Conservation (phyloP, 352 stramenopile species). For the Globisporangium camurandrum region DNA sequence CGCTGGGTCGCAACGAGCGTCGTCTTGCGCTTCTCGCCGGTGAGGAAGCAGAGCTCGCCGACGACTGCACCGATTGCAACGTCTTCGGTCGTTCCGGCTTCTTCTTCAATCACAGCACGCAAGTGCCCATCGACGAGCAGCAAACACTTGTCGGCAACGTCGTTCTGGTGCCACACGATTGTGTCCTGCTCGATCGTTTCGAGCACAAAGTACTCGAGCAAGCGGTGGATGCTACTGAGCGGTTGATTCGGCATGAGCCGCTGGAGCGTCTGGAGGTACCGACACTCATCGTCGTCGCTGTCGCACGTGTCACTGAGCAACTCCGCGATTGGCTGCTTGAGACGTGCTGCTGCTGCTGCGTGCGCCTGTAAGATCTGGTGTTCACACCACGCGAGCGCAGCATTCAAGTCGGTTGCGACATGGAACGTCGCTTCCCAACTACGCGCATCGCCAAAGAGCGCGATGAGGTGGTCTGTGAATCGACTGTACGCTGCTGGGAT, state of each 20-base stretch:
- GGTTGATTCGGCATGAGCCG: constrained; percentile 65
- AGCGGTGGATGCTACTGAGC: constrained; percentile 43
- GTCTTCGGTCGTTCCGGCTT: constrained; percentile 69
- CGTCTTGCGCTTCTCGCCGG: constrained; percentile 76
- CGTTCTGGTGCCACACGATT: constrained; percentile 64
- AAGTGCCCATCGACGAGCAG: constrained; percentile 56
- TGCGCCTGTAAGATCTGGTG: constrained; percentile 47
- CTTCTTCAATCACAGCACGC: constrained; percentile 69
- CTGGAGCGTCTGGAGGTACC: constrained; percentile 46
- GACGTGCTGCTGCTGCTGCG: constrained; percentile 7
- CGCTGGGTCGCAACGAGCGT: constrained; percentile 46
- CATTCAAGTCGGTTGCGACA: constrained; percentile 55
- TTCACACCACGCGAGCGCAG: constrained; percentile 64
- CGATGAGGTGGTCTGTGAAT: constrained; percentile 46
- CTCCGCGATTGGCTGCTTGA: constrained; percentile 12
- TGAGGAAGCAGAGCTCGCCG: constrained; percentile 71
- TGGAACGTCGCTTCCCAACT: constrained; percentile 41
- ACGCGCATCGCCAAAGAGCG: constrained; percentile 49
- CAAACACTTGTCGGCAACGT: constrained; percentile 40
- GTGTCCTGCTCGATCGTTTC: constrained; percentile 51
- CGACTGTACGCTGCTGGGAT: constrained; percentile 52
- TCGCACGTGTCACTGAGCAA: constrained; percentile 11
- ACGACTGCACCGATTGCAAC: constrained; percentile 65
- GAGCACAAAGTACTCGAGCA: constrained; percentile 70
- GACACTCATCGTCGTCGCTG: constrained; percentile 37